These are phyloP conservation scores for Asterella californica DNA, from an alignment of 225 moss, liverwort and hornwort species.

Conservation along the genomic window DNA sequence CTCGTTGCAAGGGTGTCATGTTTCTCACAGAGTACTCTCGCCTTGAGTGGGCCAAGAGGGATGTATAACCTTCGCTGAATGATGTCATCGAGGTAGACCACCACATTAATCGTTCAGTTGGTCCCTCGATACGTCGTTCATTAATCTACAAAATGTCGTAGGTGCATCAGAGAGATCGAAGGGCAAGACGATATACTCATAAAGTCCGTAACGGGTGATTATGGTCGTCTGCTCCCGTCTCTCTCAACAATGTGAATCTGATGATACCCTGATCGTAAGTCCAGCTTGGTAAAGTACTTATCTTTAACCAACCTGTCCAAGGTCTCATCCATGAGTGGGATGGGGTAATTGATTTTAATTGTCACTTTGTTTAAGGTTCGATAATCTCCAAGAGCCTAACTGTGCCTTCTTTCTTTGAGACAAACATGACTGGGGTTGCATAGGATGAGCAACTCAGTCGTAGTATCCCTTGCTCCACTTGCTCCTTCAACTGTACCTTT, in stretches of 20 bases:
- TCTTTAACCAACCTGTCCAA: not conserved
- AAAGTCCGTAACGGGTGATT: not conserved
- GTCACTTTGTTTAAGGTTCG: not conserved
- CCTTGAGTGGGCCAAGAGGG: too few relatives aligned
- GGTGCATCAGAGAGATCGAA: not conserved
- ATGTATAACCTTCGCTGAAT: too few relatives aligned
- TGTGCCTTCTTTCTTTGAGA: not conserved
- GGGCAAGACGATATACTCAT: not conserved
- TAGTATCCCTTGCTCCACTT: not conserved
- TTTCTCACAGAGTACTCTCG: too few relatives aligned
- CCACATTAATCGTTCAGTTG: not conserved
- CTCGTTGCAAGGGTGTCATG: too few relatives aligned
- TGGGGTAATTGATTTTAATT: not conserved
- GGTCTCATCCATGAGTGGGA: not conserved
- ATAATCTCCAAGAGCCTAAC: not conserved
- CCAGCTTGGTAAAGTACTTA: not conserved
- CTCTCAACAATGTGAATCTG: too few relatives aligned
- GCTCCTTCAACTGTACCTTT: too few relatives aligned
- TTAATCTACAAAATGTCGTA: not conserved
- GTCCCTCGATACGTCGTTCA: not conserved
- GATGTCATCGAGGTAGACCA: not conserved
- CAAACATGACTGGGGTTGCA: not conserved
- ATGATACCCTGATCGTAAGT: not conserved
- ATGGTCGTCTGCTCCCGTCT: not conserved
- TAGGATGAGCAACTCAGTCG: not conserved